phyloP scores from a whole-genome alignment of 495 filamentous ascomycete species.

The Neurospora sp. region DNA sequence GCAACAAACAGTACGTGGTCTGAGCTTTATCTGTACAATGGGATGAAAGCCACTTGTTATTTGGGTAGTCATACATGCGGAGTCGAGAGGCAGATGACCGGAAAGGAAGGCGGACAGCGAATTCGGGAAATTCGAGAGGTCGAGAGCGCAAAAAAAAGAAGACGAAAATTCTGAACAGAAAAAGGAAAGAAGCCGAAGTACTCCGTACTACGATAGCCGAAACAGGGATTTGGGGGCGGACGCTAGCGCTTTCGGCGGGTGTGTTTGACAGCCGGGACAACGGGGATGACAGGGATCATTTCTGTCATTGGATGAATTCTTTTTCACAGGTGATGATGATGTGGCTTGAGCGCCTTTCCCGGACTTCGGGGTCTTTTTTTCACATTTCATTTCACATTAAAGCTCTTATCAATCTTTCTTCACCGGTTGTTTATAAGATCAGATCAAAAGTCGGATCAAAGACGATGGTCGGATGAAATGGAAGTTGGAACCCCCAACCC shows the following conservation, averaged over 20 bases:
- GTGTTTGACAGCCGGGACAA: not conserved
- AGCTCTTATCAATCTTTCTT: not conserved
- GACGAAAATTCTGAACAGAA: not conserved
- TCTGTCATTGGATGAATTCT: conserved; percentile 1
- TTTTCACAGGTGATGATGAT: conserved; percentile 10
- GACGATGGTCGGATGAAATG: not conserved
- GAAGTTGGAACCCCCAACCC: not conserved
- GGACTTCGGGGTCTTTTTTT: not conserved
- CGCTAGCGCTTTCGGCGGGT: not conserved
- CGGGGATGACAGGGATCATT: not conserved
- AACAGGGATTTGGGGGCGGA: not conserved
- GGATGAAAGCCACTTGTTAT: not conserved
- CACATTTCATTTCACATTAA: not conserved
- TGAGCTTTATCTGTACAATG: not conserved
- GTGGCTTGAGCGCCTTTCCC: not conserved
- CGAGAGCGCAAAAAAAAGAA: not conserved
- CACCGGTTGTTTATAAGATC: not conserved
- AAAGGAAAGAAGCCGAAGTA: not conserved
- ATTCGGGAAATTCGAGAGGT: not conserved
- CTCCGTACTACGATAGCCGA: not conserved
- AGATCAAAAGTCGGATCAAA: not conserved
- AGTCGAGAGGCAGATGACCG: not conserved
- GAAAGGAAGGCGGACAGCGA: not conserved
- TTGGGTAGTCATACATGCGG: not conserved
- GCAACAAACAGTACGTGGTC: not conserved